A percentile compares a stretch with the other conserved stretches of the same genome.
These are phyloP conservation scores for Clitoria ternatea DNA, from an alignment of 306 rosid genomes.

Conservation along the genomic window DNA sequence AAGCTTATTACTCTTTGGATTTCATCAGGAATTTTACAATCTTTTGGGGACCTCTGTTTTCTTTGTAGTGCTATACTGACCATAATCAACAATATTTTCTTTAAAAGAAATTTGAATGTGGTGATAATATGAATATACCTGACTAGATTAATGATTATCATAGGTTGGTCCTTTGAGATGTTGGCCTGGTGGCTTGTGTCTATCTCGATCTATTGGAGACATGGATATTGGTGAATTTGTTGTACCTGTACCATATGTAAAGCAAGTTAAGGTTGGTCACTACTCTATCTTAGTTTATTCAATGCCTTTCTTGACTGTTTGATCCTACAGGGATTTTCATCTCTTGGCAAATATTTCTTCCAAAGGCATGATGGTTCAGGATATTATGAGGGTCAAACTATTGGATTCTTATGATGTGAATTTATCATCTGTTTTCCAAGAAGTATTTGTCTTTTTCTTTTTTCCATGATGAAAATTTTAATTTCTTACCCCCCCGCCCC, in stretches of 20 bases:
- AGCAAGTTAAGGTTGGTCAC: constrained; percentile 95
- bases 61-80: not conserved
- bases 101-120: not conserved
- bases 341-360: constrained; percentile 4
- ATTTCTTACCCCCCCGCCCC: not conserved
- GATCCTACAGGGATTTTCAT: not conserved
- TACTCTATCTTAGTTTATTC: constrained; percentile 31
- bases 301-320: not conserved
- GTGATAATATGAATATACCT: not conserved
- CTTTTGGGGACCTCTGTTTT: not conserved
- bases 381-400: constrained; percentile 17
- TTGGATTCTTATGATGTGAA: constrained; percentile 13
- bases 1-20: not conserved
- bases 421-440: not conserved
- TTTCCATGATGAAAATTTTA: not conserved
- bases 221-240: constrained; percentile 93
- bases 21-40: not conserved
- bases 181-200: constrained; percentile 99
- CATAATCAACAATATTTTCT: not conserved
- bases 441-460: not conserved
- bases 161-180: constrained; percentile 98
- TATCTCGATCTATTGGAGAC: constrained; percentile 95
- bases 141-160: constrained; percentile 17
- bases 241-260: constrained; percentile 94
- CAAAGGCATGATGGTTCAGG: not conserved